Conservation (phyloP, 2,329 filamentous ascomycete genomes). For the Penicillium glabrum region DNA sequence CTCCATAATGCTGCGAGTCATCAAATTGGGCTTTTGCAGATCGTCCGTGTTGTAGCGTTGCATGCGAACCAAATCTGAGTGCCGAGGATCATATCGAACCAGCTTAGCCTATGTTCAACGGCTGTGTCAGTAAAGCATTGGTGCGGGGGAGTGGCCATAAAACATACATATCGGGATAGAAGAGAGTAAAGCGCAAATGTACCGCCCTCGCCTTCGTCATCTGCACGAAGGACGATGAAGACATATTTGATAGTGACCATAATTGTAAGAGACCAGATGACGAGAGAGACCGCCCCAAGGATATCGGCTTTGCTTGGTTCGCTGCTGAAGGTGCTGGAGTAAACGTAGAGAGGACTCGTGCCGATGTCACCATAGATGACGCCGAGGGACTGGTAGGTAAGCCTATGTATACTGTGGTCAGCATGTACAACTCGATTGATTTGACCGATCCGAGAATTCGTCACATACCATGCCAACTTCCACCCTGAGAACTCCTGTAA, state of each 20-base stretch:
- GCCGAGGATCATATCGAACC: conserved; percentile 52
- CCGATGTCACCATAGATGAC: conserved; percentile 63
- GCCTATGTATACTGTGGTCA: conserved; percentile 24
- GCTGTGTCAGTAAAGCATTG: background rate
- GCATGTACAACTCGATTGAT: background rate
- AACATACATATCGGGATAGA: conserved; percentile 51
- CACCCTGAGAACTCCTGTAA: background rate
- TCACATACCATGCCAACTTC: background rate
- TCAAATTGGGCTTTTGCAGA: conserved; percentile 43
- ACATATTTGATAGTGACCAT: conserved; percentile 61
- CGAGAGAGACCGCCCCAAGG: conserved; percentile 54
- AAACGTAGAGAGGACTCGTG: conserved; percentile 59
- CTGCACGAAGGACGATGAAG: conserved; percentile 53
- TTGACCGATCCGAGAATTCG: too few species aligned
- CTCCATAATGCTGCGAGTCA: conserved; percentile 49
- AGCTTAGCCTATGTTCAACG: conserved; percentile 47
- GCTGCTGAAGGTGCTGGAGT: conserved; percentile 52
- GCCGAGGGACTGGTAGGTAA: conserved; percentile 57
- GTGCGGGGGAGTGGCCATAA: background rate
- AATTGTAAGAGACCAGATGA: conserved; percentile 56
- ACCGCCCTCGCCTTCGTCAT: conserved; percentile 60
- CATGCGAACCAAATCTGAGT: conserved; percentile 49
- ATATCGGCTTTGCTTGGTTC: conserved; percentile 49
- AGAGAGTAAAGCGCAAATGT: conserved; percentile 57
- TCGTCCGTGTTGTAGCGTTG: conserved; percentile 48